phyloP scores from a whole-genome alignment of 164 flowering plant genomes.

The Magnolia officinalis region DNA sequence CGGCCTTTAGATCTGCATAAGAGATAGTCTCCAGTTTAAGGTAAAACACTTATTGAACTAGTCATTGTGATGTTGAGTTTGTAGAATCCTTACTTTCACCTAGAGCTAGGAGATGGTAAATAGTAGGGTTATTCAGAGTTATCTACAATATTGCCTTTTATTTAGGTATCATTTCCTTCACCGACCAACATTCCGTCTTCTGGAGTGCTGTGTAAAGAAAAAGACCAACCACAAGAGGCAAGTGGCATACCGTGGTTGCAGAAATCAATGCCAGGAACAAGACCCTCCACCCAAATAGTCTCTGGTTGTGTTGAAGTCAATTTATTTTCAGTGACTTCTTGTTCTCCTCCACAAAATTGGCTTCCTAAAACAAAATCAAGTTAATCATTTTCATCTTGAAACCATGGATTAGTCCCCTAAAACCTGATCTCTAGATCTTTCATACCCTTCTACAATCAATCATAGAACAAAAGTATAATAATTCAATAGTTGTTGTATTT shows the following conservation, averaged over 20 bases:
- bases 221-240: background rate
- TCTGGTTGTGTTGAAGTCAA: slow-evolving; percentile 37
- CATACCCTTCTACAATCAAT: slow-evolving; percentile 4
- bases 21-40: background rate
- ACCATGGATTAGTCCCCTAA: background rate
- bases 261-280: slow-evolving; percentile 96
- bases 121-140: slow-evolving; percentile 1
- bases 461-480: background rate
- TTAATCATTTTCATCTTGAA: background rate
- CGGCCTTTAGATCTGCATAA: slow-evolving; percentile 58
- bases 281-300: slow-evolving; percentile 91
- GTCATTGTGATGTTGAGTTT: background rate
- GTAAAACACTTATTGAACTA: background rate
- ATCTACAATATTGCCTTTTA: background rate
- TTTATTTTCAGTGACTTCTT: slow-evolving; percentile 19
- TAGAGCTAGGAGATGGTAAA: background rate
- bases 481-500: too few species aligned
- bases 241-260: slow-evolving; percentile 84
- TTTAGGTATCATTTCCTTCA: background rate
- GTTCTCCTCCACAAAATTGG: slow-evolving; percentile 15
- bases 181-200: background rate
- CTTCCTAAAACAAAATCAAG: slow-evolving; percentile 14
- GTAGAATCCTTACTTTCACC: background rate
- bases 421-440: background rate
- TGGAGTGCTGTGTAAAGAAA: background rate